Conservation (phyloP, 2,329 filamentous ascomycete genomes). For the Lithohypha guttulata region DNA sequence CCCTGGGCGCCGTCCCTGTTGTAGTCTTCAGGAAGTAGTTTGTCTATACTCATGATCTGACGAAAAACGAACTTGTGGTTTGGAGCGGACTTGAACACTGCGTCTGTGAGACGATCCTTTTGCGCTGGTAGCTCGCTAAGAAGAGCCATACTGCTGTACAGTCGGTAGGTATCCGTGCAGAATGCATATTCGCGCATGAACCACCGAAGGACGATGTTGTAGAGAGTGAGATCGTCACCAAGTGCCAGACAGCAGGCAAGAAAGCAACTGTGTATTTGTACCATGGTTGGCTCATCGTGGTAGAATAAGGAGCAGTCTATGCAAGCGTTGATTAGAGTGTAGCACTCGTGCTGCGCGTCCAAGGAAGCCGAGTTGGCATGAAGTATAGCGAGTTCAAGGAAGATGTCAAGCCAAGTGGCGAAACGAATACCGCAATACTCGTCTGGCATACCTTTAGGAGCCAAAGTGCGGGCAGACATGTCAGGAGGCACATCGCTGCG, state of each 20-base stretch:
- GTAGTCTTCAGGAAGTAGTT: conserved; percentile 45
- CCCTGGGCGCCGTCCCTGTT: conserved; percentile 24
- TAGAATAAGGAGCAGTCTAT: conserved; percentile 74
- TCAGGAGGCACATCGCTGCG: conserved; percentile 10
- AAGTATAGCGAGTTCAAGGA: conserved; percentile 74
- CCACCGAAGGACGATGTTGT: conserved; percentile 59
- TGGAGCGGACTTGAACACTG: conserved; percentile 58
- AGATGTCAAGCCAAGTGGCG: conserved; percentile 76
- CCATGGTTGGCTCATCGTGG: conserved; percentile 54
- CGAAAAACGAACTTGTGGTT: conserved; percentile 85
- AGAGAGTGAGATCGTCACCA: conserved; percentile 65
- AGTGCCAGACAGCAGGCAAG: conserved; percentile 72
- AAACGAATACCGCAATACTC: conserved; percentile 72
- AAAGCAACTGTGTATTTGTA: conserved; percentile 67
- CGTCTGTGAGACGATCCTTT: conserved; percentile 12
- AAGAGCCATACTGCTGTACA: conserved; percentile 69
- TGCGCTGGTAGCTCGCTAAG: conserved; percentile 44
- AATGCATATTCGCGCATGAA: conserved; percentile 76
- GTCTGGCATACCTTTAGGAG: conserved; percentile 28
- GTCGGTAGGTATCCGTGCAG: conserved; percentile 68
- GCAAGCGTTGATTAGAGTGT: conserved; percentile 67
- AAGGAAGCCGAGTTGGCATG: conserved; percentile 45
- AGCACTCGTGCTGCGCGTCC: conserved; percentile 52
- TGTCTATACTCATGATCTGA: conserved; percentile 84
- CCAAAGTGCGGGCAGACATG: conserved; percentile 16